Evolutionary conservation across 2,329 filamentous ascomycete genomes (phyloP), one percentile per base, ranked within the genome.

Genomic region (Raffaelea deltoideospora): DNA sequence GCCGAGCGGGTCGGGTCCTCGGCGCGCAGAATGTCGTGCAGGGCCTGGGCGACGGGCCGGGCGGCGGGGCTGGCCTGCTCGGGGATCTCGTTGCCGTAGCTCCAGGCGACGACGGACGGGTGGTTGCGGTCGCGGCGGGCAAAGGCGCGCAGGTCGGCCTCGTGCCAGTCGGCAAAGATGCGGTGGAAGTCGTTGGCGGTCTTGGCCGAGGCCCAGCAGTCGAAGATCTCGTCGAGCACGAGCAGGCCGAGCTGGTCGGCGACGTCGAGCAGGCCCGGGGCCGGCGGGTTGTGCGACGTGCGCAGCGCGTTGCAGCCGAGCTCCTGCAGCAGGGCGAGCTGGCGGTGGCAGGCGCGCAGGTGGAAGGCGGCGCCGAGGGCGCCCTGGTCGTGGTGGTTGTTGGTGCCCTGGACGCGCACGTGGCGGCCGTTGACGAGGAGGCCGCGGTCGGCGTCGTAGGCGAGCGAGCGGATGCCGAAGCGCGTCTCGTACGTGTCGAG

Each of bases 61-160:
- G 56, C 56, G 2, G 50, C 41, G 31, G 50, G 41, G 27, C 52
- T 49, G 5, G 46, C 43, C 49, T 72, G 66, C 45, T 72, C 66
- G 1, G 53, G 46, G 2, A 72, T 56, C 47, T 72, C 68, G 46
- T 73, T 73, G 3, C 69, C 67, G 34, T 64, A 57, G 41, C 63
- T 66, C 68, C 67, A 71, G 1, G 55, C 54, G 21, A 67, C 53
- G 18, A 72, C 52, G 1, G 67, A 69, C 3, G 67, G 59, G 46
- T 71, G 67, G 45, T 72, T 72, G 15, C 67, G 55, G 47, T 72
- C 68, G 8, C 67, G 61, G 5, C 65, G 59, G n/a, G 72, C 45
- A 39, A 71, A 64, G 1, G 59, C 45, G 0, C 67, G 61, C 5
- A 69, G 53, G 37, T 71, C 66, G 0, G 64, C 53, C 50, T 72